These are phyloP conservation scores for Toxoplasma gondii DNA, from an alignment of 169 alveolate species.

Conservation along the genomic window DNA sequence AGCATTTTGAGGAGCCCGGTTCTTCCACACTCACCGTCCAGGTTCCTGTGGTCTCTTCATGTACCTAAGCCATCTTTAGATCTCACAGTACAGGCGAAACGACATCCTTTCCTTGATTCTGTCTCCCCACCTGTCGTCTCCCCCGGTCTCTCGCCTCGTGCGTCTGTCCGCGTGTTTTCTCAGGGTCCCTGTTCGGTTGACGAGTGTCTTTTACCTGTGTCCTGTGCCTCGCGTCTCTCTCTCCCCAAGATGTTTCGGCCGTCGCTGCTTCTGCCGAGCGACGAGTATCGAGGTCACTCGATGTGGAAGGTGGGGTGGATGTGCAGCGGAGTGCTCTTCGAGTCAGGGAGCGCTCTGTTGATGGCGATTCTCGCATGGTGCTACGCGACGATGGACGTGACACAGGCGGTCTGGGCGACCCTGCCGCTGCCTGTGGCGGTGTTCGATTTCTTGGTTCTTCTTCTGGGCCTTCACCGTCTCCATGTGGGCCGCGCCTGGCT, in stretches of 20 bases:
- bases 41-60: too few relatives aligned
- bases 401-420: slow-evolving; percentile 15
- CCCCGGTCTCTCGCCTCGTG: too few relatives aligned
- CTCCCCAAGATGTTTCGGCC: slow-evolving; percentile 56
- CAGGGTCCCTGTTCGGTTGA: too few relatives aligned
- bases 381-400: neutral
- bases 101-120: neutral
- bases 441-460: neutral
- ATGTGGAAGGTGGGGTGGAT: slow-evolving; percentile 19
- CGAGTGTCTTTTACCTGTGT: neutral
- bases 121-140: neutral
- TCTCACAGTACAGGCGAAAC: too few relatives aligned
- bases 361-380: slow-evolving; percentile 11
- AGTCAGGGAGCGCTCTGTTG: slow-evolving; percentile 32
- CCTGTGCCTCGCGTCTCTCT: neutral
- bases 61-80: too few relatives aligned
- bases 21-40: too few relatives aligned
- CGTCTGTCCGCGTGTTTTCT: too few relatives aligned
- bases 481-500: slow-evolving; percentile 35
- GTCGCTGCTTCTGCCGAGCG: slow-evolving; percentile 56
- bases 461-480: slow-evolving; percentile 2
- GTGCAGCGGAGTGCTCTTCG: slow-evolving; percentile 48
- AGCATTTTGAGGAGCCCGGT: too few relatives aligned
- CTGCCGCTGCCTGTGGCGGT: slow-evolving; percentile 17
- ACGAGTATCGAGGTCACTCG: slow-evolving; percentile 54